These are phyloP conservation scores for Ottelia alismoides DNA, from an alignment of 106 monocot genomes.

Conservation along the genomic window DNA sequence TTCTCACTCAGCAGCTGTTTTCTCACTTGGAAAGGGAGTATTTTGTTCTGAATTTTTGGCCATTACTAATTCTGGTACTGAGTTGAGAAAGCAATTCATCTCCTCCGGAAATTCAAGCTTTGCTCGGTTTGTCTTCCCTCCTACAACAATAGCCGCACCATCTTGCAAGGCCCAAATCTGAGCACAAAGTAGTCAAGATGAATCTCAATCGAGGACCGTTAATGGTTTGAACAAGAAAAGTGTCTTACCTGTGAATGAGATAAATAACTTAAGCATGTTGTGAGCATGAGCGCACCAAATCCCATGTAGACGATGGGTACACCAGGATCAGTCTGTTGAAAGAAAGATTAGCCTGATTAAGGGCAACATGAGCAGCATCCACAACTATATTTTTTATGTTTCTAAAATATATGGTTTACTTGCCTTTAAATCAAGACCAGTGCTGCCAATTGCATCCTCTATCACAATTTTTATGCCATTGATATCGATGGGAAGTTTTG, in stretches of 20 bases:
- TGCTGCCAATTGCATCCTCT: constrained; percentile 97
- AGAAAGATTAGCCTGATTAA: no score
- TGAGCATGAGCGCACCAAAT: constrained; percentile 97
- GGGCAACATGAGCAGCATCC: no score
- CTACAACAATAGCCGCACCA: constrained; percentile 75
- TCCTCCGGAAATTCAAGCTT: constrained; percentile 90
- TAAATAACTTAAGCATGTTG: constrained; percentile 83
- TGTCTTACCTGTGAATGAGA: constrained; percentile 80
- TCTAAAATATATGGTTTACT: no score
- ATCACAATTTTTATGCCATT: constrained; percentile 69
- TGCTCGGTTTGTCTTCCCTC: constrained; percentile 84
- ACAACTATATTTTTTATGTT: no score
- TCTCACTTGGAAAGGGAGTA: no score
- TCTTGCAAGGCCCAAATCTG: constrained; percentile 99
- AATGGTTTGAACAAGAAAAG: background rate
- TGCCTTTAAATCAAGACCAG: constrained; percentile 91
- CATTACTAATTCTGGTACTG: constrained; percentile 87
- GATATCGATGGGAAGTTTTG: constrained; percentile 89
- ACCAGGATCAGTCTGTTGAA: constrained; percentile 69
- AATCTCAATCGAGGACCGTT: background rate
- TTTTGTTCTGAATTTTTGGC: no score
- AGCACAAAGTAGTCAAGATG: background rate
- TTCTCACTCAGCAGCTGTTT: no score
- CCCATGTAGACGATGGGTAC: constrained; percentile 92
- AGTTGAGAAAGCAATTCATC: constrained; percentile 65